phyloP scores from a whole-genome alignment of 257 asterid species.

The Verbena officinalis region DNA sequence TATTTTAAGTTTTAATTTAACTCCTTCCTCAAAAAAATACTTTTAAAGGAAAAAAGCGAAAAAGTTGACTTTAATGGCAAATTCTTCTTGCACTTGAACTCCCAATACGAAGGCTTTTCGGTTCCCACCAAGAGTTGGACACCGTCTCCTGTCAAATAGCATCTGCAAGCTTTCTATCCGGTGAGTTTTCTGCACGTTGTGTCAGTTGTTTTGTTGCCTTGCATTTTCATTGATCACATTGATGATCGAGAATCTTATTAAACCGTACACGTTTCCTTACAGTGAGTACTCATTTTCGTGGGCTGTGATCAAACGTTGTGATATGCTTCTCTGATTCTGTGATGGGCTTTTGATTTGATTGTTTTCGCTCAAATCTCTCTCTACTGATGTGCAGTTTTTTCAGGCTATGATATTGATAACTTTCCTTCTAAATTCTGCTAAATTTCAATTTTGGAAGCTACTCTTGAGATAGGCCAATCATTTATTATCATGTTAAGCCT shows the following conservation, averaged over 20 bases:
- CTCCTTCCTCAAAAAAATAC: background rate
- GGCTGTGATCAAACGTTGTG: slow-evolving; percentile 12
- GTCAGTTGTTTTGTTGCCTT: slow-evolving; percentile 14
- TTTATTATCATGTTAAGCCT: background rate
- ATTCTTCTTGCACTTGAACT: background rate
- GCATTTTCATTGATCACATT: background rate
- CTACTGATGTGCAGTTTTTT: background rate
- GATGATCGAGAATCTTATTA: slow-evolving; percentile 7
- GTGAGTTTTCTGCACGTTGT: slow-evolving; percentile 26
- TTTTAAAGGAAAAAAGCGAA: too few relatives aligned
- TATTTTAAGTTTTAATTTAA: too few relatives aligned
- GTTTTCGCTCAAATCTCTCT: background rate
- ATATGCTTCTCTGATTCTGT: slow-evolving; percentile 17
- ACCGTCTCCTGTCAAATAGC: slow-evolving; percentile 24
- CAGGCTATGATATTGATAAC: slow-evolving; percentile 8
- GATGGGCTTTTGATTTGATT: slow-evolving; percentile 12
- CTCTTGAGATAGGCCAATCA: slow-evolving; percentile 9
- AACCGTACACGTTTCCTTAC: background rate
- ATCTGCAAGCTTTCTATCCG: slow-evolving; percentile 23
- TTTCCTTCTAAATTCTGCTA: background rate
- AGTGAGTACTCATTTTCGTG: slow-evolving; percentile 8
- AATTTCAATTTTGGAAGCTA: background rate
- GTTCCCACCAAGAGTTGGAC: slow-evolving; percentile 28
- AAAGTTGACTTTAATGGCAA: slow-evolving; percentile 8
- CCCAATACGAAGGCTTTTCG: background rate